Conservation (phyloP, 371 early-diverging fungal species). For the Mortierella sp. region DNA sequence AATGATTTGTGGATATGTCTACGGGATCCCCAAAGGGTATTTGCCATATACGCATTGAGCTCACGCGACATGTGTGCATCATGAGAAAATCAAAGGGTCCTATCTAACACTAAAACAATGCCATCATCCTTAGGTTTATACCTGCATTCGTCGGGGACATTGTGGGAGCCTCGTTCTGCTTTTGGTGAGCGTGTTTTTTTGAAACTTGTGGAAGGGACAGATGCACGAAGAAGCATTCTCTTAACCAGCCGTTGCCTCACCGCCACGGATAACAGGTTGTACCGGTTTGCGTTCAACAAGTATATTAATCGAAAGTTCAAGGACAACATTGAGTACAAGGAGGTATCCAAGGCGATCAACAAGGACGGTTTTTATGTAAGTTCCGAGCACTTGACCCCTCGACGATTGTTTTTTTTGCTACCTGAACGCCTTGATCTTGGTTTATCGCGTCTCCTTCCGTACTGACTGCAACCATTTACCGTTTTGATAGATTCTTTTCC, state of each 20-base stretch:
- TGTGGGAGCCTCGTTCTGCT: slow-evolving; percentile 28
- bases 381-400: neutral
- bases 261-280: slow-evolving; percentile 31
- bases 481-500: slow-evolving; percentile 23
- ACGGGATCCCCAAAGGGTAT: slow-evolving; percentile 44
- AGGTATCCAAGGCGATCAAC: slow-evolving; percentile 39
- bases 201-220: neutral
- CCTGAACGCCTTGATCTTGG: no score
- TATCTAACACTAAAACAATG: no score
- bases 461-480: neutral
- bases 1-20: slow-evolving; percentile 41
- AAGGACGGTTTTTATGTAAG: slow-evolving; percentile 42
- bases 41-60: no score
- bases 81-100: no score
- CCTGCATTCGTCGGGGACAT: slow-evolving; percentile 38
- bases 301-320: slow-evolving; percentile 34
- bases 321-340: slow-evolving; percentile 31
- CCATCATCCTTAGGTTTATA: slow-evolving; percentile 21
- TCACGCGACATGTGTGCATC: no score
- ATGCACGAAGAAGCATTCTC: neutral
- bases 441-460: neutral
- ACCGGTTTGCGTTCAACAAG: slow-evolving; percentile 21
- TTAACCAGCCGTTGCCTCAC: no score
- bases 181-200: slow-evolving; percentile 20
- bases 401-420: no score